Evolutionary conservation across 306 rosid species (phyloP).

Genomic region (Prinsepia uniflora): DNA sequence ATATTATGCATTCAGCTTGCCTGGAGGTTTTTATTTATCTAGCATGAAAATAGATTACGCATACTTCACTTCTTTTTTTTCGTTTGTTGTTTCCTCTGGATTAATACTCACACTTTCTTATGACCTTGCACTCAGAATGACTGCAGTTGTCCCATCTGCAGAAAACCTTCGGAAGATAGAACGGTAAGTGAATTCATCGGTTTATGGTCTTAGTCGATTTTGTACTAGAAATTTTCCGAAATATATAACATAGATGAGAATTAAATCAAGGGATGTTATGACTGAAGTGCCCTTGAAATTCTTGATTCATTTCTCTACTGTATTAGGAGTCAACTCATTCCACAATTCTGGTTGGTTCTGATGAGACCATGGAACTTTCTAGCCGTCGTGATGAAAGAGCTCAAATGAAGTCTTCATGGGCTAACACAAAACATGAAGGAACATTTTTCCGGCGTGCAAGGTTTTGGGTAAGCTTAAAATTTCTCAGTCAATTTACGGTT

Average conservation of each 20-base stretch:
- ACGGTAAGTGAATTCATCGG: constrained; percentile 45
- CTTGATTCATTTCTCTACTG: too few species aligned
- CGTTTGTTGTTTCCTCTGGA: constrained; percentile 3
- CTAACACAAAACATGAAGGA: background rate
- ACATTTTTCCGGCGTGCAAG: background rate
- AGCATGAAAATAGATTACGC: background rate
- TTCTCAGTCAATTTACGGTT: background rate
- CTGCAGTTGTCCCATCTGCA: constrained; percentile 76
- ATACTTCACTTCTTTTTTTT: background rate
- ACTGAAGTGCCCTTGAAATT: too few species aligned
- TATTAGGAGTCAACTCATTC: constrained; percentile 4
- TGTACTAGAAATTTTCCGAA: too few species aligned
- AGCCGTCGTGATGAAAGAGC: background rate
- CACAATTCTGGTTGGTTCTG: background rate
- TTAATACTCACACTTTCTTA: constrained; percentile 16
- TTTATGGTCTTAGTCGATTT: background rate
- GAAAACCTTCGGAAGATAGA: constrained; percentile 71
- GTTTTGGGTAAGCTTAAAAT: constrained; percentile 11
- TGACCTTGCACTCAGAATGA: constrained; percentile 57
- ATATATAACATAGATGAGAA: too few species aligned
- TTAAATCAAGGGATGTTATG: too few species aligned
- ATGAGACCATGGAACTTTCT: background rate
- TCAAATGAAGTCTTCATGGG: constrained; percentile 8
- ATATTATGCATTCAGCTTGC: constrained; percentile 87
- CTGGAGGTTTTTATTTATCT: constrained; percentile 51